Conservation (phyloP, 345 rosid genomes). For the Aquilaria yunnanensis region DNA sequence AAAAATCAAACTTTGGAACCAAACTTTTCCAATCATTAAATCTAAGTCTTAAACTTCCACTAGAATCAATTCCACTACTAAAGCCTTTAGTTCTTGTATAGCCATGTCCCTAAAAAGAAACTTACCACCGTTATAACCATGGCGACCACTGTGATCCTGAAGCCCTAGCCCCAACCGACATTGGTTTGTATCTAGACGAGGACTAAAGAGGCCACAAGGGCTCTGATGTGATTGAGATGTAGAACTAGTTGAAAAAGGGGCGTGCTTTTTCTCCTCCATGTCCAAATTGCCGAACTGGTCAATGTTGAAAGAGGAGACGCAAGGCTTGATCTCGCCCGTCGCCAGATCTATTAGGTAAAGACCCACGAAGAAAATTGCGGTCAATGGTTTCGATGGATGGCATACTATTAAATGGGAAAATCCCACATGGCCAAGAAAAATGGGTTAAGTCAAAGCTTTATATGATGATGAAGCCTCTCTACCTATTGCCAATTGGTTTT, state of each 20-base stretch:
- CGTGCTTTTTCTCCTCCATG: slow-evolving; percentile 31
- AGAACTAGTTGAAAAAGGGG: slow-evolving; percentile 59
- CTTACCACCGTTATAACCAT: slow-evolving; percentile 43
- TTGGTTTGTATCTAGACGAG: slow-evolving; percentile 53
- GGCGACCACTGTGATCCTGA: slow-evolving; percentile 44
- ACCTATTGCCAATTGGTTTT: too few relatives aligned
- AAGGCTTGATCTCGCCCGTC: slow-evolving; percentile 55
- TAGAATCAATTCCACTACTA: too few relatives aligned
- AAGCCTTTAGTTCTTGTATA: slow-evolving; percentile 41
- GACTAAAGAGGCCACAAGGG: slow-evolving; percentile 38
- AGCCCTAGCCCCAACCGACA: slow-evolving; percentile 53
- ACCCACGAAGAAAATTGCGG: slow-evolving; percentile 29
- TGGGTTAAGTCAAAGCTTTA: too few relatives aligned
- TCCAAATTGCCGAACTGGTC: slow-evolving; percentile 53
- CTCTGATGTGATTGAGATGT: slow-evolving; percentile 42
- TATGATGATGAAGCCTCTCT: too few relatives aligned
- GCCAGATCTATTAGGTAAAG: slow-evolving; percentile 44
- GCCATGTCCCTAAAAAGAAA: slow-evolving; percentile 39
- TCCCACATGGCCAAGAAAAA: too few relatives aligned
- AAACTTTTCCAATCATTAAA: too few relatives aligned
- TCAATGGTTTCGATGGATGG: slow-evolving; percentile 28
- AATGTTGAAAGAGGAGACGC: slow-evolving; percentile 54
- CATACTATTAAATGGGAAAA: background rate
- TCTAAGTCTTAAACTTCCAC: too few relatives aligned
- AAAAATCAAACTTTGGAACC: too few relatives aligned